These are phyloP conservation scores for Leptographium procerum DNA, from an alignment of 2,329 filamentous ascomycete genomes.

Conservation along the genomic window DNA sequence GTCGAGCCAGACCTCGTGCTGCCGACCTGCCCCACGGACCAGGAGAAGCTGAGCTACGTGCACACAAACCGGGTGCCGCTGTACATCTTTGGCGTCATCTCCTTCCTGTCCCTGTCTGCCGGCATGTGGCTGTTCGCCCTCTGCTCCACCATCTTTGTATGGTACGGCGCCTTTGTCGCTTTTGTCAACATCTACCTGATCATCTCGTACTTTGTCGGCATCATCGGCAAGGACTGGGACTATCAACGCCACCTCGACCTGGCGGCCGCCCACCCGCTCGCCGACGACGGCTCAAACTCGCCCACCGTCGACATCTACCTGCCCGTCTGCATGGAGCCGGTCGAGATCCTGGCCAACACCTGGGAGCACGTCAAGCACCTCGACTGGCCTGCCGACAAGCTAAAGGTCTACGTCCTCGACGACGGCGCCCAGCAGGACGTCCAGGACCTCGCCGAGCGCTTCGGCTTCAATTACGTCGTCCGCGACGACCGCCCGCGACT, in stretches of 20 bases:
- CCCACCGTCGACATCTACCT: slow-evolving; percentile 4
- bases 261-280: background rate
- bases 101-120: slow-evolving; percentile 4
- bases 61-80: slow-evolving; percentile 4
- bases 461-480: slow-evolving; percentile 1
- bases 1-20: background rate
- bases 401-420: slow-evolving; percentile 1
- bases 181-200: slow-evolving; percentile 4
- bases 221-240: slow-evolving; percentile 6
- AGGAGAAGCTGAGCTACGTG: slow-evolving; percentile 4
- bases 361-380: background rate
- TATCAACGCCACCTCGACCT: background rate
- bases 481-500: slow-evolving; percentile 4
- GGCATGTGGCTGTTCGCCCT: slow-evolving; percentile 7
- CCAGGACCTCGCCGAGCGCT: background rate
- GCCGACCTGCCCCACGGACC: slow-evolving; percentile 1
- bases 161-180: slow-evolving; percentile 2
- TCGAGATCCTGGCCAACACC: slow-evolving; percentile 3
- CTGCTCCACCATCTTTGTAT: slow-evolving; percentile 1
- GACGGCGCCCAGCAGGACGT: slow-evolving; percentile 1
- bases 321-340: slow-evolving; percentile 4
- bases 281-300: background rate
- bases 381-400: slow-evolving; percentile 3
- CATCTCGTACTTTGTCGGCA: slow-evolving; percentile 4
- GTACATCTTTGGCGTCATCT: slow-evolving; percentile 3